phyloP scores from a whole-genome alignment of 306 rosid genomes.

The Alnus rubra region DNA sequence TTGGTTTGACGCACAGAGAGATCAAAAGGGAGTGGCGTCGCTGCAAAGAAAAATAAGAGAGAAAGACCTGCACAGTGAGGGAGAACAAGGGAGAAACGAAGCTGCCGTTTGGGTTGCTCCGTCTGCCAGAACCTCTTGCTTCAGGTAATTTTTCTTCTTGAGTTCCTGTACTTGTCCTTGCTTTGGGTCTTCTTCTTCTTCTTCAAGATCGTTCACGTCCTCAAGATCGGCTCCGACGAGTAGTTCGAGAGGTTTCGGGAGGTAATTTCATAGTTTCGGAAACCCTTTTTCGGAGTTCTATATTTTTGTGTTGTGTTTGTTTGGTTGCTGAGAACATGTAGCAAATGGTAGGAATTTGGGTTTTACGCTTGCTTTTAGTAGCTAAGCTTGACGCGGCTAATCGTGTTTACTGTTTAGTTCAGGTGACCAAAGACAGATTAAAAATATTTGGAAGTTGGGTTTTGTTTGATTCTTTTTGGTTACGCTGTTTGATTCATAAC shows the following conservation, averaged over 20 bases:
- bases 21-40: too few relatives aligned
- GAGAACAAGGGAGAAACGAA: too few relatives aligned
- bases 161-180: too few relatives aligned
- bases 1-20: too few relatives aligned
- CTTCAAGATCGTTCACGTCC: constrained; percentile 72
- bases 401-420: not conserved
- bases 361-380: not conserved
- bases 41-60: too few relatives aligned
- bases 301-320: not conserved
- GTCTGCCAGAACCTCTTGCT: too few relatives aligned
- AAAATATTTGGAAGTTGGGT: not conserved
- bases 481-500: not conserved
- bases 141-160: too few relatives aligned
- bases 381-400: not conserved
- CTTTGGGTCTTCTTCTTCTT: constrained; percentile 27
- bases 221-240: constrained; percentile 24
- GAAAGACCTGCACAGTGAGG: too few relatives aligned
- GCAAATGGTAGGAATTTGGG: constrained; percentile 3
- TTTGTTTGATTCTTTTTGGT: not conserved
- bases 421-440: not conserved
- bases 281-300: constrained; percentile 31
- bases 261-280: constrained; percentile 46
- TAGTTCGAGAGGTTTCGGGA: constrained; percentile 68
- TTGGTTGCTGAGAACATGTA: constrained; percentile 2
- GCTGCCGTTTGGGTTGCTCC: too few relatives aligned